Conservation (phyloP, 108 stramenopile species). For the Discostella pseudostelligera region DNA sequence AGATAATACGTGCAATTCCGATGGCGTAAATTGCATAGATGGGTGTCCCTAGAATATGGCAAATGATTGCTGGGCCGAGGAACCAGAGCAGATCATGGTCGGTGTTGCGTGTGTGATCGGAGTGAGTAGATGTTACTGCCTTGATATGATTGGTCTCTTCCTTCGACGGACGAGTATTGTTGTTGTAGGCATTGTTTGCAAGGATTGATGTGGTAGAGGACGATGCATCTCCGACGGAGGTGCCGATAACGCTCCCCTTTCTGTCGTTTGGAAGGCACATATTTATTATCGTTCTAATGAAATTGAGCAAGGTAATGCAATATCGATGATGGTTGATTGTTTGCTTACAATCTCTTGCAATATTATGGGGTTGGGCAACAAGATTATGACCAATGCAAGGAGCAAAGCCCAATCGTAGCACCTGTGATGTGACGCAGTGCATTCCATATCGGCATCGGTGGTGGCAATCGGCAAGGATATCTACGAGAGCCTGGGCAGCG, state of each 20-base stretch:
- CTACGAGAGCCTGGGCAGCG: too few relatives aligned
- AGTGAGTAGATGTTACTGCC: constrained; percentile 61
- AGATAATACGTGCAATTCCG: constrained; percentile 56
- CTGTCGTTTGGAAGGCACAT: constrained; percentile 26
- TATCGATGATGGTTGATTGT: too few relatives aligned
- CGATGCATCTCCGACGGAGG: constrained; percentile 32
- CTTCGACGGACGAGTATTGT: constrained; percentile 38
- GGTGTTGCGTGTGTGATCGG: constrained; percentile 55
- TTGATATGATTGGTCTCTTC: constrained; percentile 51
- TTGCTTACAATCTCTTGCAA: too few relatives aligned
- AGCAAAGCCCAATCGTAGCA: too few relatives aligned
- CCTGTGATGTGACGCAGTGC: too few relatives aligned
- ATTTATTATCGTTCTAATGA: background rate
- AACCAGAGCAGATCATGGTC: constrained; percentile 56
- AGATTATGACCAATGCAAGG: too few relatives aligned
- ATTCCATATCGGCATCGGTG: too few relatives aligned
- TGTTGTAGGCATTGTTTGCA: constrained; percentile 41
- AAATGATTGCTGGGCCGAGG: constrained; percentile 51
- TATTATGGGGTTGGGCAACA: too few relatives aligned
- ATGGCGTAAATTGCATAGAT: constrained; percentile 59
- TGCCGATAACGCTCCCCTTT: constrained; percentile 10
- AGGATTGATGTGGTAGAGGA: constrained; percentile 35
- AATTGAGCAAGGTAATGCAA: too few relatives aligned
- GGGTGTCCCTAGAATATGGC: constrained; percentile 44
- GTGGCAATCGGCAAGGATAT: too few relatives aligned